Base-by-base conservation (phyloP, 306 rosid species). In the Gastrolobium bilobum region DNA sequence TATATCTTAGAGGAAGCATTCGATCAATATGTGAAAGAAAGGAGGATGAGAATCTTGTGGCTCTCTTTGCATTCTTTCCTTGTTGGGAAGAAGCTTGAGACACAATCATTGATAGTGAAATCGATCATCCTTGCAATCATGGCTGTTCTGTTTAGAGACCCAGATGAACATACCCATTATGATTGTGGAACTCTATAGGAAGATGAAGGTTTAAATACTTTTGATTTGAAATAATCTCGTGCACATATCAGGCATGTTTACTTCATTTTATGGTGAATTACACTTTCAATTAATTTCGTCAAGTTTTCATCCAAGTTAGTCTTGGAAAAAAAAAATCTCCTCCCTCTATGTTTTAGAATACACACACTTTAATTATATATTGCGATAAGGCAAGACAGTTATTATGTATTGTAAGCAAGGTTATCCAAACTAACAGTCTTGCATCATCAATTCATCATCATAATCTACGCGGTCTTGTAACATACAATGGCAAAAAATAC, bases 1-100 rank as follows among this genome's bases (percentile, higher is more conserved):
- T 52, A 54, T n/a, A n/a, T 2, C 5, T 44, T 78, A 37, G 71
- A 57, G 43, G 85, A 90, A 15, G 96, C 88, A 54, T 15, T 91
- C 3, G 88, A 78, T 48, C 9, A 71, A 38, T 91, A 88, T 59
- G 81, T 80, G 35, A 79, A 84, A 50, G 87, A 90, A 42, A 82
- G 95, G 68, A 90, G 43, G 74, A 87, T 77, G 90, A 87, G 93
- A 66, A 3, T 85, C 52, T 78, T 84, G 33, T 51, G 80, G 83
- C 54, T 91, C 40, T 85, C 88, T 15, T 39, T 87, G 3, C 71
- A 91, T n/a, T 37, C 82, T 39, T 87, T 82, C 47, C 79, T 88
- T 14, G 9, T 70, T 48, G 93, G 91, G 6, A 82, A 75, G 72
- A 39, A 68, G 56, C 74, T 84, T 46, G 71, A 73, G 64, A 3